Conservation (phyloP, 2,329 filamentous ascomycete genomes). For the Erysiphe pulchra region DNA sequence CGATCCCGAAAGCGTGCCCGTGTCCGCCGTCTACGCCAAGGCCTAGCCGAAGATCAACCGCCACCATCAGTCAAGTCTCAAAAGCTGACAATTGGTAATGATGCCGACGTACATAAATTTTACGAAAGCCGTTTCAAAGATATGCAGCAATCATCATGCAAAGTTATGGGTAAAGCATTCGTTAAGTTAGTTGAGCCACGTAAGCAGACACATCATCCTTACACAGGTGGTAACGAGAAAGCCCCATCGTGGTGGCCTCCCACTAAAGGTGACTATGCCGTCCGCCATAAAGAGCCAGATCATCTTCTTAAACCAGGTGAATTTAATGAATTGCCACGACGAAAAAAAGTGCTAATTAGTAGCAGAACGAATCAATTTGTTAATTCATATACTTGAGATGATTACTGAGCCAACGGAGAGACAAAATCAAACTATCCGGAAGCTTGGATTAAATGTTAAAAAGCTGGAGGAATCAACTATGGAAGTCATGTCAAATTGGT, state of each 20-base stretch:
- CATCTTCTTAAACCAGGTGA: constrained; percentile 42
- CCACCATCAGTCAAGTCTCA: constrained; percentile 7
- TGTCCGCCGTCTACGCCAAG: constrained; percentile 1
- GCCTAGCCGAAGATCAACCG: constrained; percentile 4
- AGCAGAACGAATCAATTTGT: constrained; percentile 30
- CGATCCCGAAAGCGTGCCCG: constrained; percentile 7
- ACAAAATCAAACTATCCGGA: constrained; percentile 21
- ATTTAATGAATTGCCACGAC: constrained; percentile 3
- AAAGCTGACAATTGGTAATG: constrained; percentile 25
- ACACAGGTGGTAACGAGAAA: constrained; percentile 36
- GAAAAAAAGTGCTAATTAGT: background rate
- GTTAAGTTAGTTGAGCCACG: constrained; percentile 52
- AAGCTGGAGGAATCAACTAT: constrained; percentile 32
- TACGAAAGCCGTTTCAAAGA: constrained; percentile 35
- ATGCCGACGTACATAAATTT: constrained; percentile 28
- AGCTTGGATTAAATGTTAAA: constrained; percentile 20
- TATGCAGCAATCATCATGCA: constrained; percentile 46
- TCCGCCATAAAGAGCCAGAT: constrained; percentile 48
- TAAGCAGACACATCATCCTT: constrained; percentile 51
- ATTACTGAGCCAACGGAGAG: constrained; percentile 17
- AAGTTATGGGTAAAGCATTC: constrained; percentile 49
- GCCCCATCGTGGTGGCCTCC: constrained; percentile 41
- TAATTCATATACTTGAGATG: constrained; percentile 33
- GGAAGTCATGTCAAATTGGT: constrained; percentile 31
- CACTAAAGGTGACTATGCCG: constrained; percentile 27